These are phyloP conservation scores for Plasmodium sp. DNA, from an alignment of 169 alveolate species.

Conservation along the genomic window DNA sequence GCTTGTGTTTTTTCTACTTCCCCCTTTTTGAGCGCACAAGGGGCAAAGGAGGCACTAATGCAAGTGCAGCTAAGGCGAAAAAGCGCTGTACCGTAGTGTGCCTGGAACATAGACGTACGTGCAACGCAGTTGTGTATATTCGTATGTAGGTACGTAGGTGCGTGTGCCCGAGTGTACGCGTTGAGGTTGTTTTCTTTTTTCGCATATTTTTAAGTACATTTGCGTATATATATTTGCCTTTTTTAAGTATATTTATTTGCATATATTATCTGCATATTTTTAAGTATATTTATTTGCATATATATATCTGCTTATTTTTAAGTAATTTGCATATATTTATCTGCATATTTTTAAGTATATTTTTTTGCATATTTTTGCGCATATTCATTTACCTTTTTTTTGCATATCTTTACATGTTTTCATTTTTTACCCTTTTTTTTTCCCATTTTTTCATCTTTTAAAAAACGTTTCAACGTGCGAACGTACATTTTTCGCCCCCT, in stretches of 20 bases:
- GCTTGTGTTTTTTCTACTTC: not conserved
- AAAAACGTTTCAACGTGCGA: not conserved
- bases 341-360: not conserved
- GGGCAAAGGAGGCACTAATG: not conserved
- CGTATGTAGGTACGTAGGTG: not conserved
- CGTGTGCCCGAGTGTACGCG: not conserved
- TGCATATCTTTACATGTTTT: not conserved
- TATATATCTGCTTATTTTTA: not conserved
- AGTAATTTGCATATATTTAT: not conserved
- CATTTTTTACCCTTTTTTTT: not conserved
- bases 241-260: not conserved
- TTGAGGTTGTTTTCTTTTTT: not conserved
- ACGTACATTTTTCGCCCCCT: not conserved
- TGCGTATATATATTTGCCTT: not conserved
- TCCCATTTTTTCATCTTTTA: not conserved
- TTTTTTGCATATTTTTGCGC: not conserved
- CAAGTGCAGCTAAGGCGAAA: not conserved
- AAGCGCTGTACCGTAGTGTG: not conserved
- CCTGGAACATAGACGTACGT: not conserved
- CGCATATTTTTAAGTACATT: not conserved
- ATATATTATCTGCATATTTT: not conserved
- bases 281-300: not conserved
- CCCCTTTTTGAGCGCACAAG: not conserved
- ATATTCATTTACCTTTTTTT: not conserved
- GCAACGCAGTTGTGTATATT: not conserved